These are phyloP conservation scores for Hypoxylon sp. DNA, from an alignment of 2,329 filamentous ascomycete species.

Conservation along the genomic window DNA sequence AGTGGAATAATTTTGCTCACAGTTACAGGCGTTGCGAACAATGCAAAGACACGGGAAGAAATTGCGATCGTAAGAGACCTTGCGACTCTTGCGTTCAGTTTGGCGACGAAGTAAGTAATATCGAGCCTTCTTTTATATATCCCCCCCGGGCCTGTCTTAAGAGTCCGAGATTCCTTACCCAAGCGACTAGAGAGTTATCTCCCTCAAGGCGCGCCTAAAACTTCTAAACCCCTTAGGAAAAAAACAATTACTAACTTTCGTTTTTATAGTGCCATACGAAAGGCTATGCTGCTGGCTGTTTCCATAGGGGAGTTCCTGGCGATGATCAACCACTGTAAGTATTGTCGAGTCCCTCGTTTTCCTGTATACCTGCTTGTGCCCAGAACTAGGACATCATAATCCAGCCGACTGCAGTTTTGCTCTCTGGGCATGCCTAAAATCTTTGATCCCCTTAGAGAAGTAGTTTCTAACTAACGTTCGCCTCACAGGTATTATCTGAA, in stretches of 20 bases:
- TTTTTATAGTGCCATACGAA: no score
- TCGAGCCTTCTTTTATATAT: no score
- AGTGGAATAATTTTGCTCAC: no score
- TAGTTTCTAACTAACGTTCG: background rate
- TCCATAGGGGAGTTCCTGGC: constrained; percentile 33
- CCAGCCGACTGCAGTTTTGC: no score
- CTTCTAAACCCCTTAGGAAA: no score
- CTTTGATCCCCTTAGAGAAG: background rate
- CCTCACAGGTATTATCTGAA: constrained; percentile 55
- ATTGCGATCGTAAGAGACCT: constrained; percentile 35
- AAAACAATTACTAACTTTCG: no score
- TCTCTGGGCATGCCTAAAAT: background rate
- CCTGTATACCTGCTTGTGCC: background rate
- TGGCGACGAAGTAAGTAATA: no score
- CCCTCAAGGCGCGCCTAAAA: no score
- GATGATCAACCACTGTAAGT: constrained; percentile 45
- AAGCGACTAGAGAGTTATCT: no score
- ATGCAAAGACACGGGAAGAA: background rate
- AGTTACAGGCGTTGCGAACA: background rate
- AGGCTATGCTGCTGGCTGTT: background rate
- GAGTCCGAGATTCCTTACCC: no score
- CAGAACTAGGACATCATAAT: no score
- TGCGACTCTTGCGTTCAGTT: constrained; percentile 26
- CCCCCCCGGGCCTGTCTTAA: no score
- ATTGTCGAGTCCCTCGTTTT: background rate